A percentile compares a stretch with the other conserved stretches of the same genome.
Conservation (phyloP, 306 rosid species). For the Fragaria vesca region DNA sequence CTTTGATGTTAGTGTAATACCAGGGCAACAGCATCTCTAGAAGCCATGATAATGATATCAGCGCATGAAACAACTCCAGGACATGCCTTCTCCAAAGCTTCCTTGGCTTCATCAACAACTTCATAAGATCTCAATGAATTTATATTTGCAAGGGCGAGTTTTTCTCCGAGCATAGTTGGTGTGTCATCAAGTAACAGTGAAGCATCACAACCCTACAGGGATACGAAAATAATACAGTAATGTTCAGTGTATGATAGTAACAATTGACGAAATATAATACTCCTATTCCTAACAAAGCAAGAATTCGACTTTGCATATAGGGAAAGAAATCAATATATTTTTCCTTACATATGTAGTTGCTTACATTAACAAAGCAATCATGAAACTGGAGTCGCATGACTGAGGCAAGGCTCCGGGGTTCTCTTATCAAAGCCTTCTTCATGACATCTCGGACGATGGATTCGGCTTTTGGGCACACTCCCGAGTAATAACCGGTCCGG, state of each 20-base stretch:
- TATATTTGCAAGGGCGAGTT: conserved; percentile 66
- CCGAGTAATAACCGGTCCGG: conserved; percentile 50
- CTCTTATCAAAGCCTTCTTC: conserved; percentile 52
- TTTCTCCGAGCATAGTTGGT: conserved; percentile 74
- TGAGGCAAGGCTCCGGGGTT: conserved; percentile 82
- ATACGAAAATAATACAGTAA: neutral
- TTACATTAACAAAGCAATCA: conserved; percentile 80
- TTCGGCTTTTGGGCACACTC: conserved; percentile 64
- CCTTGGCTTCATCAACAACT: conserved; percentile 67
- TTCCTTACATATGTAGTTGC: neutral
- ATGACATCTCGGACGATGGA: conserved; percentile 52
- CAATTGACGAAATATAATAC: neutral
- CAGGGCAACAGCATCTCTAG: conserved; percentile 84
- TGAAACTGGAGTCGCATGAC: conserved; percentile 90
- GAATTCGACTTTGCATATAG: no score
- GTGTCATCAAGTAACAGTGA: conserved; percentile 94
- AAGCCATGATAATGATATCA: conserved; percentile 73
- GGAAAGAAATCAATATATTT: no score
- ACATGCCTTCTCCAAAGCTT: conserved; percentile 55
- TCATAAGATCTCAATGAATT: conserved; percentile 77
- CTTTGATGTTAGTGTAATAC: conserved; percentile 14
- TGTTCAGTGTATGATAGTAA: neutral
- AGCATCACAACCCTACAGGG: conserved; percentile 72
- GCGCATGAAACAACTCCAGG: conserved; percentile 89
- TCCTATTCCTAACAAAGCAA: neutral